These are phyloP conservation scores for Exophiala oligosperma DNA, from an alignment of 2,329 filamentous ascomycete species.

Conservation along the genomic window DNA sequence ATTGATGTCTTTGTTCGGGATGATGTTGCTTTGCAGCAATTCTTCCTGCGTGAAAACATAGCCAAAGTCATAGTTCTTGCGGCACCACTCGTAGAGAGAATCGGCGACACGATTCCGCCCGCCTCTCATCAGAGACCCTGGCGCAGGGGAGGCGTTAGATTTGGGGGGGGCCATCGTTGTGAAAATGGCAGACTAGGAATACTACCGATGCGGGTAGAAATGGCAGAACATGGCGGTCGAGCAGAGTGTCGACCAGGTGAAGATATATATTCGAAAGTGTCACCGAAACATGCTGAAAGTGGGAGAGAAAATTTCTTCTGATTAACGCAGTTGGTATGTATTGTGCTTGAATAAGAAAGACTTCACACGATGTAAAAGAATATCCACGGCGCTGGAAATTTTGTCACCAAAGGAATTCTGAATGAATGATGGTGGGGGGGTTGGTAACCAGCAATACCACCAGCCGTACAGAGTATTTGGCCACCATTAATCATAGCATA, in stretches of 20 bases:
- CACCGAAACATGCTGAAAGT: slow-evolving; percentile 11
- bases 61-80: slow-evolving; percentile 40
- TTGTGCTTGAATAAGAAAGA: background rate
- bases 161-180: slow-evolving; percentile 25
- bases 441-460: too few relatives aligned
- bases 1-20: slow-evolving; percentile 44
- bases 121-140: slow-evolving; percentile 31
- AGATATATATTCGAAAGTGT: background rate
- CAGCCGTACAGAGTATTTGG: too few relatives aligned
- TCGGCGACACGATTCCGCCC: slow-evolving; percentile 40
- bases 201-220: slow-evolving; percentile 29
- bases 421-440: background rate
- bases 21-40: slow-evolving; percentile 42
- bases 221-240: slow-evolving; percentile 27
- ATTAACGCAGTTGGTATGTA: background rate
- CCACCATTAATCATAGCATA: background rate
- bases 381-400: background rate
- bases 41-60: slow-evolving; percentile 50
- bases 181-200: slow-evolving; percentile 16
- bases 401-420: background rate
- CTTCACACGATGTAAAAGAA: too few relatives aligned
- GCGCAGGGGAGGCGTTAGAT: slow-evolving; percentile 31
- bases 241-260: slow-evolving; percentile 11
- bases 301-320: slow-evolving; percentile 5
- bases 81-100: slow-evolving; percentile 47